Evolutionary conservation across 306 rosid species (phyloP), one percentile per base, ranked within the genome.

Genomic region (Purshia tridentata): DNA sequence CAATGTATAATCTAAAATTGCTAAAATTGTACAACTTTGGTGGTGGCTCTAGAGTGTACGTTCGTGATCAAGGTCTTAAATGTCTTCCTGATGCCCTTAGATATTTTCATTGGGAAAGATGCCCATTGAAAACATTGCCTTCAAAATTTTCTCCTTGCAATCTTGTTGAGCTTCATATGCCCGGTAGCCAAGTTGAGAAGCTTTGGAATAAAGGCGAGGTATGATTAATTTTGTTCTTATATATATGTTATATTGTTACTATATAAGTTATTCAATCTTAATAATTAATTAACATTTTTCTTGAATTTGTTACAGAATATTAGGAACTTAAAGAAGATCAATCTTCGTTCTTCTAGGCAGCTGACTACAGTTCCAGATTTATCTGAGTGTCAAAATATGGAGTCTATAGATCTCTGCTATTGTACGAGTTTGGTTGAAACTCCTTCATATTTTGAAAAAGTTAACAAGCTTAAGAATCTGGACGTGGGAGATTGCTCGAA

Each of bases 31-130:
- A n/a, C n/a, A n/a, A n/a, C n/a, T n/a, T n/a, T n/a, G n/a, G n/a
- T n/a, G n/a, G n/a, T n/a, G n/a, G n/a, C n/a, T n/a, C n/a, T n/a
- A n/a, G n/a, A n/a, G n/a, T n/a, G n/a, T n/a, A n/a, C n/a, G n/a
- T n/a, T n/a, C n/a, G n/a, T n/a, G n/a, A n/a, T n/a, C n/a, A n/a
- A n/a, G n/a, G n/a, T n/a, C n/a, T 68, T 6, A 22, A 67, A 46
- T 55, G 65, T 16, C 66, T 72, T 78, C 77, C 78, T n/a, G 2
- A 2, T 51, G 42, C 65, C 46, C 37, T 80, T 6, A 51, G 48
- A 44, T 74, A 8, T 62, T 62, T 80, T 50, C 41, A 0, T 61
- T 46, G 13, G n/a, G n/a, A n/a, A n/a, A n/a, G n/a, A n/a, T n/a
- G n/a, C n/a, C n/a, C n/a, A n/a, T n/a, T n/a, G n/a, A 59, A 61